These are phyloP conservation scores for Neurospora hispaniola DNA, from an alignment of 495 filamentous ascomycete genomes.

Conservation along the genomic window DNA sequence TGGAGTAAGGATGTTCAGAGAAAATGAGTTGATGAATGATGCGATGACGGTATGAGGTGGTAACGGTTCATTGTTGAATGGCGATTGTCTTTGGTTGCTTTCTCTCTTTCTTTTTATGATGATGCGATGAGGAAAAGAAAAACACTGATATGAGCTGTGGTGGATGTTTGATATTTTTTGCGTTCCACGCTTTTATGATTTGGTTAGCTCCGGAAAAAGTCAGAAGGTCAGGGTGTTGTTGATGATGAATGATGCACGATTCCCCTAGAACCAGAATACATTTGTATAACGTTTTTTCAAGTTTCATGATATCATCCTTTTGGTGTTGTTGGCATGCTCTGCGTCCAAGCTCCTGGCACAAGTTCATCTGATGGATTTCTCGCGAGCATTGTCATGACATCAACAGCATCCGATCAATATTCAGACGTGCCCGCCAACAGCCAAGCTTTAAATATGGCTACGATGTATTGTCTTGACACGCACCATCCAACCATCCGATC, in stretches of 20 bases:
- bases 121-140: not conserved
- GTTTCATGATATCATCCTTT: too few species aligned
- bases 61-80: not conserved
- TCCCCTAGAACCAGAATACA: not conserved
- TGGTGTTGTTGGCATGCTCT: too few species aligned
- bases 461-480: too few species aligned
- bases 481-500: too few species aligned
- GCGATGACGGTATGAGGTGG: not conserved
- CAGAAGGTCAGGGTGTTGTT: not conserved
- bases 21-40: not conserved
- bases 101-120: not conserved
- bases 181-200: not conserved
- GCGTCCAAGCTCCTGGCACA: too few species aligned
- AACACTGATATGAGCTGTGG: not conserved
- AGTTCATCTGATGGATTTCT: too few species aligned
- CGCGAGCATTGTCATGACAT: too few species aligned
- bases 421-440: too few species aligned
- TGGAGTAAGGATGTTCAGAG: slow-evolving; percentile 18
- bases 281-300: not conserved
- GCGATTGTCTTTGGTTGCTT: not conserved
- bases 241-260: not conserved
- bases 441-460: too few species aligned
- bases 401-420: too few species aligned
- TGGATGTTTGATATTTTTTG: not conserved
- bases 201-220: not conserved